phyloP scores from a whole-genome alignment of 371 early-diverging fungal species.

The Apophysomyces ossiformis region DNA sequence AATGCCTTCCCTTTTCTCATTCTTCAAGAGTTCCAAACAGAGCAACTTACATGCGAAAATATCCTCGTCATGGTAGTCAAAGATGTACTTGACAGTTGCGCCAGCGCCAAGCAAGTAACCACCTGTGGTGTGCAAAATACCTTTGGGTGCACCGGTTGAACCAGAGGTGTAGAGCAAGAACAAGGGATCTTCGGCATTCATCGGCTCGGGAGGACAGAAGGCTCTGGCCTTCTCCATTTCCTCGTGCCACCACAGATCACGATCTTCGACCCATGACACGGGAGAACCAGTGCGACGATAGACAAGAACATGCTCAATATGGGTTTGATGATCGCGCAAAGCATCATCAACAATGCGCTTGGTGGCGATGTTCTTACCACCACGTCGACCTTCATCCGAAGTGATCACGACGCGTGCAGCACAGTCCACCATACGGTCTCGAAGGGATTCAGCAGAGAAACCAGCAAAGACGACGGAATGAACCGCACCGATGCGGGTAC shows the following conservation, averaged over 20 bases:
- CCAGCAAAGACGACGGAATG: constrained; percentile 96
- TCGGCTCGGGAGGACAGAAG: constrained; percentile 81
- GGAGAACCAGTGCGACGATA: constrained; percentile 81
- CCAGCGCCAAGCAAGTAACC: constrained; percentile 95
- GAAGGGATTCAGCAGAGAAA: constrained; percentile 87
- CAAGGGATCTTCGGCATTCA: constrained; percentile 93
- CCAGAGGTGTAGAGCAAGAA: constrained; percentile 99
- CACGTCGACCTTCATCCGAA: constrained; percentile 88
- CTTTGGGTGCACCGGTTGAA: constrained; percentile 97
- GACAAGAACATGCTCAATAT: constrained; percentile 85
- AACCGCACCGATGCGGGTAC: constrained; percentile 93
- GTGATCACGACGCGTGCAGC: constrained; percentile 82
- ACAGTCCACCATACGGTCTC: constrained; percentile 84
- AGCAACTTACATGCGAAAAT: constrained; percentile 72
- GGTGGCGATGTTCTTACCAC: constrained; percentile 86
- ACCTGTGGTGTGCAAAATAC: constrained; percentile 91
- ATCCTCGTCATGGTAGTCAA: constrained; percentile 87
- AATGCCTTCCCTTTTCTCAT: neutral
- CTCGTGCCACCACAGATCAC: constrained; percentile 93
- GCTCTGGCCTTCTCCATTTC: constrained; percentile 74
- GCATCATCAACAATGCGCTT: constrained; percentile 95
- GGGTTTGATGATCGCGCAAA: constrained; percentile 56
- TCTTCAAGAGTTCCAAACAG: constrained; percentile 18
- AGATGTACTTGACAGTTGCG: constrained; percentile 90
- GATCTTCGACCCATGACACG: constrained; percentile 71